phyloP scores from a whole-genome alignment of 805 yeast species.

The Wickerhamomyces xylosicus region DNA sequence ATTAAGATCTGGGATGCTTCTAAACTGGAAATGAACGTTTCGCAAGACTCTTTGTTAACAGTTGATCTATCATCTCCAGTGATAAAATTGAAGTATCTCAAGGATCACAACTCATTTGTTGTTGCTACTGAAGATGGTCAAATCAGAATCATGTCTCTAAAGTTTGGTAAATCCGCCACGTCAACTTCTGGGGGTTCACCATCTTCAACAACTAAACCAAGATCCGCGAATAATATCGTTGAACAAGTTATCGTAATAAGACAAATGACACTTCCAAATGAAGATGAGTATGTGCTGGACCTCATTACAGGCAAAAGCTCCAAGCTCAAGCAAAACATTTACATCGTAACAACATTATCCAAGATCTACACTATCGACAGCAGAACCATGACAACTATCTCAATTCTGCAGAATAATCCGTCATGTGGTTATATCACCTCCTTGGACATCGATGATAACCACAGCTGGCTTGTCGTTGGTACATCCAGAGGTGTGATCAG shows the following conservation, averaged over 20 bases:
- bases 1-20: conserved; percentile 71
- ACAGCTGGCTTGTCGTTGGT: conserved; percentile 64
- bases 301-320: conserved; percentile 31
- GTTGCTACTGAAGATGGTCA: conserved; percentile 33
- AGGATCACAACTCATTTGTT: conserved; percentile 46
- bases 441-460: conserved; percentile 42
- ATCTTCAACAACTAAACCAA: background rate
- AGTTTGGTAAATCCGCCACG: conserved; percentile 14
- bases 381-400: conserved; percentile 35
- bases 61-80: conserved; percentile 40
- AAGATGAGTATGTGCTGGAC: conserved; percentile 30
- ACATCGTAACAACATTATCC: conserved; percentile 43
- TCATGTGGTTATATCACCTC: conserved; percentile 58
- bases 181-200: no score
- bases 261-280: conserved; percentile 28
- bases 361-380: conserved; percentile 47
- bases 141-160: conserved; percentile 27
- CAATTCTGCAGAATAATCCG: conserved; percentile 40
- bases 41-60: conserved; percentile 36
- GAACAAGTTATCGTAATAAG: conserved; percentile 25
- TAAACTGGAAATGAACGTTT: conserved; percentile 52
- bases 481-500: conserved; percentile 65
- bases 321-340: conserved; percentile 26
- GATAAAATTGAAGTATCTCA: conserved; percentile 38
- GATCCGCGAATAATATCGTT: background rate